Evolutionary conservation across 2,329 filamentous ascomycete genomes (phyloP).

Genomic region (Diaporthe australafricana): DNA sequence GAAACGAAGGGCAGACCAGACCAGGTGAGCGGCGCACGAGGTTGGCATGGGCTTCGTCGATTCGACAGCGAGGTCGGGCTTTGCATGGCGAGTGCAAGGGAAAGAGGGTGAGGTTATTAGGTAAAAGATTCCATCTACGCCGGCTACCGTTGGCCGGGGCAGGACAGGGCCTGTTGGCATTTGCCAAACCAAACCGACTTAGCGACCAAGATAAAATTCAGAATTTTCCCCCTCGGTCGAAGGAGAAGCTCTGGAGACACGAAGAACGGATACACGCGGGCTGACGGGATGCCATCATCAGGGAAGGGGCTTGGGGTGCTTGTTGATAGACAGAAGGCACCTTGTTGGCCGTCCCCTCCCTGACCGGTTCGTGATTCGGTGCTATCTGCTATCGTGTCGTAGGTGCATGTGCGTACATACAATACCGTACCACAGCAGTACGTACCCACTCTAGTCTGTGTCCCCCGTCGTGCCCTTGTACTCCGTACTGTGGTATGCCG

Average conservation of each 20-base stretch:
- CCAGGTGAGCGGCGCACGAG: background rate
- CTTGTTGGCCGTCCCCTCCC: constrained; percentile 8
- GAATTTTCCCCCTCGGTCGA: constrained; percentile 3
- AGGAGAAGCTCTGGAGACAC: background rate
- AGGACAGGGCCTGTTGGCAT: constrained; percentile 24
- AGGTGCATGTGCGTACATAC: too few relatives aligned
- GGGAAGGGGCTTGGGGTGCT: constrained; percentile 7
- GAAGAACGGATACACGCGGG: background rate
- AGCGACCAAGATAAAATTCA: constrained; percentile 31
- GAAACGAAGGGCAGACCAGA: too few relatives aligned
- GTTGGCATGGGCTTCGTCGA: constrained; percentile 22
- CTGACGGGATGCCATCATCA: background rate
- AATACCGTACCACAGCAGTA: too few relatives aligned
- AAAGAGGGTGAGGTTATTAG: constrained; percentile 39
- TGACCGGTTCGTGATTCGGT: background rate
- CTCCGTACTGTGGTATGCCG: background rate
- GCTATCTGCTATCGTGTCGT: too few relatives aligned
- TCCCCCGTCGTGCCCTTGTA: background rate
- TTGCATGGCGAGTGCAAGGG: constrained; percentile 16
- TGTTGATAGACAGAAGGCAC: constrained; percentile 1
- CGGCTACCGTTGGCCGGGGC: constrained; percentile 28
- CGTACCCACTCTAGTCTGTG: background rate
- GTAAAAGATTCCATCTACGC: constrained; percentile 41
- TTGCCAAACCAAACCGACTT: constrained; percentile 22
- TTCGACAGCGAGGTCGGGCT: constrained; percentile 33